These are phyloP conservation scores for Gilbertella persicaria DNA, from an alignment of 371 early-diverging fungal species.

Conservation along the genomic window DNA sequence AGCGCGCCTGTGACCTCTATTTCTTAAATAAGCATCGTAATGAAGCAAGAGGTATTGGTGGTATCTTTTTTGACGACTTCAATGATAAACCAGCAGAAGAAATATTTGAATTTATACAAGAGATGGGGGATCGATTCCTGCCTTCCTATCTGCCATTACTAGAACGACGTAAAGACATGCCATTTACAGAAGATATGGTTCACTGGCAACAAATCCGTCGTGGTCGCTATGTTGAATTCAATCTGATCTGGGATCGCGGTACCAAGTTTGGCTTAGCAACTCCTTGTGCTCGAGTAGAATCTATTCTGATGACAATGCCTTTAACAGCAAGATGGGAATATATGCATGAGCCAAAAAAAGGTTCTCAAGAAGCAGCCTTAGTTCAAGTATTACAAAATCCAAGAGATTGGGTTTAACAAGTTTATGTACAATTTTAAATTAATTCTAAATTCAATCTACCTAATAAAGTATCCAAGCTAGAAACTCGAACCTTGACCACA, in stretches of 20 bases:
- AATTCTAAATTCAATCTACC: slow-evolving; percentile 28
- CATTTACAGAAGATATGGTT: slow-evolving; percentile 68
- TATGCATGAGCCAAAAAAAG: slow-evolving; percentile 70
- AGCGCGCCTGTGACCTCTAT: slow-evolving; percentile 86
- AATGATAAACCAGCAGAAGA: slow-evolving; percentile 68
- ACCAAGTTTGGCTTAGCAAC: slow-evolving; percentile 89
- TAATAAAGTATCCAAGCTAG: slow-evolving; percentile 18
- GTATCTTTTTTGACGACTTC: slow-evolving; percentile 88
- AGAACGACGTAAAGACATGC: slow-evolving; percentile 64
- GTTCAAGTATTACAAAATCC: slow-evolving; percentile 81
- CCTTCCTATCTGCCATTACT: slow-evolving; percentile 79
- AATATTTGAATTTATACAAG: slow-evolving; percentile 70
- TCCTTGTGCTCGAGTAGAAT: slow-evolving; percentile 86
- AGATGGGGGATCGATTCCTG: slow-evolving; percentile 74
- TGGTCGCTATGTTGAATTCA: slow-evolving; percentile 91
- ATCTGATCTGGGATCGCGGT: slow-evolving; percentile 86
- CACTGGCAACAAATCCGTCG: slow-evolving; percentile 86
- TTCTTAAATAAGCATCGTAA: slow-evolving; percentile 77
- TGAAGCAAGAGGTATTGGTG: slow-evolving; percentile 86
- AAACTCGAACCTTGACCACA: slow-evolving; percentile 30
- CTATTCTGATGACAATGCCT: slow-evolving; percentile 85
- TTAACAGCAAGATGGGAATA: slow-evolving; percentile 90
- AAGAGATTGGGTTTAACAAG: slow-evolving; percentile 69
- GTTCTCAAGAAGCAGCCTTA: slow-evolving; percentile 72
- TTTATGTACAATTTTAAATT: slow-evolving; percentile 8